Conservation (phyloP, 2,329 filamentous ascomycete species). For the Diaporthe australafricana region DNA sequence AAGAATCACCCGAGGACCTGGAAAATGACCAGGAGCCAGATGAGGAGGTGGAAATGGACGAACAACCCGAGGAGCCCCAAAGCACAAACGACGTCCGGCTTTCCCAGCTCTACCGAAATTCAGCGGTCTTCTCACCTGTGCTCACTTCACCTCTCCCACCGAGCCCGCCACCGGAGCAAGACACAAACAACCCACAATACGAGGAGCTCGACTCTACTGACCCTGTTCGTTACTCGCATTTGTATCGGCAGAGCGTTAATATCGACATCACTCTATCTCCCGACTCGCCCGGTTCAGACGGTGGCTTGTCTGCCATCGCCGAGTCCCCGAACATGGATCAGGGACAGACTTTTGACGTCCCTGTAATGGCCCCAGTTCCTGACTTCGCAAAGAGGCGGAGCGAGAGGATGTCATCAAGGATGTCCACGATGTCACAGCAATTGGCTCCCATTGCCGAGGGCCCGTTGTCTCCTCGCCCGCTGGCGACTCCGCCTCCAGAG, state of each 20-base stretch:
- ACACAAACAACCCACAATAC: neutral
- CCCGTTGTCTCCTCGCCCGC: conserved; percentile 33
- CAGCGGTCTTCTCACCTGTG: conserved; percentile 4
- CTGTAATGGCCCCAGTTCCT: neutral
- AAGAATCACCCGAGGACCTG: neutral
- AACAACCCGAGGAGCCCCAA: neutral
- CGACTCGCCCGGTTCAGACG: conserved; percentile 8
- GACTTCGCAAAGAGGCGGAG: conserved; percentile 13
- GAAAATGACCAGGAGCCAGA: neutral
- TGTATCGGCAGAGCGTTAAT: conserved; percentile 34
- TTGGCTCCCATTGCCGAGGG: conserved; percentile 25
- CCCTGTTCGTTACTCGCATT: conserved; percentile 24
- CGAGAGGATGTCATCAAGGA: neutral
- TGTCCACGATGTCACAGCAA: conserved; percentile 17
- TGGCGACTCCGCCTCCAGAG: conserved; percentile 29
- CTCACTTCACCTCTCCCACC: conserved; percentile 11
- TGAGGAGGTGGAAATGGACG: neutral
- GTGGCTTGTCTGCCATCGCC: conserved; percentile 15
- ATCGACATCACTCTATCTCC: conserved; percentile 4
- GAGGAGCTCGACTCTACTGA: neutral
- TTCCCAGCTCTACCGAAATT: conserved; percentile 26
- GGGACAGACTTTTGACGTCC: neutral
- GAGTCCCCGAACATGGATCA: conserved; percentile 24
- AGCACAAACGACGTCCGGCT: conserved; percentile 14
- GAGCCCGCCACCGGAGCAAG: conserved; percentile 22